Percentiles rank a stretch among this genome's conserved stretches.
These are phyloP conservation scores for Penicillium sp. DNA, from an alignment of 2,329 filamentous ascomycete genomes.

Conservation along the genomic window DNA sequence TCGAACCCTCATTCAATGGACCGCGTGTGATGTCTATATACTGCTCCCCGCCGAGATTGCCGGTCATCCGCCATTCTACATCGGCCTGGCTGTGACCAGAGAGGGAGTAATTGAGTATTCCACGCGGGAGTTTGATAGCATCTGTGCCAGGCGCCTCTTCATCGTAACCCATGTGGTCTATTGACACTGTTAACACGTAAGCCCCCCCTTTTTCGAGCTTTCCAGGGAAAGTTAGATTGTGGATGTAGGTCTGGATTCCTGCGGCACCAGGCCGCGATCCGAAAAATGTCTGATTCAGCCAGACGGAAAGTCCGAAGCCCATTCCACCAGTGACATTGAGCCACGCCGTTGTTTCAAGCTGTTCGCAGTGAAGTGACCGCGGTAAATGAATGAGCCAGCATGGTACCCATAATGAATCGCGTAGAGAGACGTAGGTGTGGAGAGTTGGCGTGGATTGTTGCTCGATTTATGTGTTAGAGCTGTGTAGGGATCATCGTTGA, in stretches of 20 bases:
- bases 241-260: slow-evolving; percentile 20
- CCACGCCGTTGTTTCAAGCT: slow-evolving; percentile 57
- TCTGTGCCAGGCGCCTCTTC: slow-evolving; percentile 51
- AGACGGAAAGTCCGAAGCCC: slow-evolving; percentile 65
- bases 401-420: slow-evolving; percentile 70
- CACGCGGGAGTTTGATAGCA: slow-evolving; percentile 53
- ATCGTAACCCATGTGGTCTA: slow-evolving; percentile 70
- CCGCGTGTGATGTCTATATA: slow-evolving; percentile 50
- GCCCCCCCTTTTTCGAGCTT: slow-evolving; percentile 47
- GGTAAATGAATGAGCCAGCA: slow-evolving; percentile 64
- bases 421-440: slow-evolving; percentile 65
- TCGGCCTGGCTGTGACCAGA: slow-evolving; percentile 31
- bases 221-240: slow-evolving; percentile 38
- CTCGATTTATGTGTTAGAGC: slow-evolving; percentile 50
- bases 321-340: slow-evolving; percentile 53
- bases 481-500: slow-evolving; percentile 67
- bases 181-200: slow-evolving; percentile 64
- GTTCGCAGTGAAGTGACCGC: slow-evolving; percentile 63
- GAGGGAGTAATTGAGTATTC: slow-evolving; percentile 48
- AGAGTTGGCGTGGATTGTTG: slow-evolving; percentile 58
- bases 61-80: slow-evolving; percentile 53
- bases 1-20: slow-evolving; percentile 55
- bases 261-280: slow-evolving; percentile 59
- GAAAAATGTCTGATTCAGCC: slow-evolving; percentile 61
- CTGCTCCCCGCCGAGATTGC: slow-evolving; percentile 55